Conservation (phyloP, 108 stramenopile genomes). For the Nitzschia putrida region DNA sequence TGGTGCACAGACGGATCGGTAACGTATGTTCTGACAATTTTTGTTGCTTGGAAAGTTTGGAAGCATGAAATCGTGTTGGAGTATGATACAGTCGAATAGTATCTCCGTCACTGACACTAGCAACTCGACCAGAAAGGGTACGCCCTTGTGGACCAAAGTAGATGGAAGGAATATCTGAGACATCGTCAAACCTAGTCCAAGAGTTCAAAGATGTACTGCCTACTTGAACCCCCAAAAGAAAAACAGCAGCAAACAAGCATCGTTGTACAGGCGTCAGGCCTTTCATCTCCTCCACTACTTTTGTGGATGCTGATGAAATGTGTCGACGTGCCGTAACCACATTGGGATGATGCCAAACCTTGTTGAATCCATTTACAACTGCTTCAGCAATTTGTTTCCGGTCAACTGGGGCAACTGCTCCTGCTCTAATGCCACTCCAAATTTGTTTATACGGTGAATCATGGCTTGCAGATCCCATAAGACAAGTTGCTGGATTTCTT, state of each 20-base stretch:
- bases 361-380: neutral
- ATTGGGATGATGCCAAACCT: neutral
- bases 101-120: constrained; percentile 50
- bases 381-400: neutral
- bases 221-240: constrained; percentile 17
- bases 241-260: neutral
- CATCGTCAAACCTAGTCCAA: constrained; percentile 27
- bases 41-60: constrained; percentile 20
- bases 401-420: neutral
- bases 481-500: neutral
- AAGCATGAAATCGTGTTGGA: constrained; percentile 43
- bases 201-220: constrained; percentile 6
- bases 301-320: neutral
- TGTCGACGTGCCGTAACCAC: neutral
- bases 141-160: constrained; percentile 36
- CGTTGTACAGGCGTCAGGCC: constrained; percentile 2
- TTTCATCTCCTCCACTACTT: neutral
- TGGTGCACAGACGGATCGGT: constrained; percentile 55
- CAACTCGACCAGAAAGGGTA: constrained; percentile 38
- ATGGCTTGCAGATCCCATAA: neutral
- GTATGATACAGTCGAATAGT: constrained; percentile 54
- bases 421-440: no score
- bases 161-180: constrained; percentile 35
- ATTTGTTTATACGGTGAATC: neutral
- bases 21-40: constrained; percentile 38